Base-by-base conservation (phyloP, 495 filamentous ascomycete species). In the Hypomontagnella submonticulosa region DNA sequence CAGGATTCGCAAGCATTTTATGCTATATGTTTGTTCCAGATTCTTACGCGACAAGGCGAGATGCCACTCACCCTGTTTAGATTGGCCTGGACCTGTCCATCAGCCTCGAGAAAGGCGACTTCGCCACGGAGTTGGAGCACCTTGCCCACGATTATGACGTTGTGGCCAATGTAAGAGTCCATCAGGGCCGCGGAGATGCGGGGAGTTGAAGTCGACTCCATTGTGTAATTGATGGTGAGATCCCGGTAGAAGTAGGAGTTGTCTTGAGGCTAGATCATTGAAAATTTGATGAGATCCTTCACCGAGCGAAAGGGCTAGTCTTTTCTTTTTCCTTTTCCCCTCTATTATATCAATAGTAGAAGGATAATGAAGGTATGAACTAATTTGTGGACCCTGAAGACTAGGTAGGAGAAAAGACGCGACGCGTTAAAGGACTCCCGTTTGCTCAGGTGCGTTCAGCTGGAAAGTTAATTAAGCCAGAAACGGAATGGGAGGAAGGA, bases 91-190 rank as follows among this genome's bases (percentile, higher is more conserved):
- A 97, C 83, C 48, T 84, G 84, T 6, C 93, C 94, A 27, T 85
- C 87, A 76, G 81, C 88, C 80, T 85, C 91, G 47, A 98, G 85
- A 1, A 85, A 85, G 8, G 93, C 94, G 27, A 81, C 83, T n/a
- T 95, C 92, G 57, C 93, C 93, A 36, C 87, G 88, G 11, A 97
- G 79, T 49, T 91, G 86, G 11, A 83, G 80, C 7, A 97, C 92
- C 70, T 91, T 94, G 66, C 94, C 94, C 3, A 97, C 84, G 43
- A 98, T 80, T 56, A 92, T 92, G 55, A 98, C 90, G 53, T 88
- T 90, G 50, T 85, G 86, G 73, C 84, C 82, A 63, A 88, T 82
- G 76, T 89, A 92, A 71, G 81, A 80, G 71, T 89, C 81, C 50
- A 93, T 85, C 73, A 90, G 85, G 36, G 78, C 74, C 63, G 87